phyloP scores from a whole-genome alignment of 2,329 filamentous ascomycete genomes.

The Biscogniauxia mediterranea region DNA sequence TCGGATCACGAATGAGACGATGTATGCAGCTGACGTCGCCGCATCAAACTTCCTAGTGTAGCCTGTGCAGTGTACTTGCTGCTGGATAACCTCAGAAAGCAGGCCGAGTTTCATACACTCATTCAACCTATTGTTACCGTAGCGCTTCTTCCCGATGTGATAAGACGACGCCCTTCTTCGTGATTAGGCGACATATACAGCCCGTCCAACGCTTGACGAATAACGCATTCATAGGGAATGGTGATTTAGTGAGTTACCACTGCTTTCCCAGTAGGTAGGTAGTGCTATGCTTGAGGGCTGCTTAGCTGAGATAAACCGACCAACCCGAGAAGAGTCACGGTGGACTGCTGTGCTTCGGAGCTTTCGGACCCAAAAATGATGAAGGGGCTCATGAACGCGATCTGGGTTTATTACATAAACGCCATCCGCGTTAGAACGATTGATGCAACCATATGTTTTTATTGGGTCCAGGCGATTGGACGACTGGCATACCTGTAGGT shows the following conservation, averaged over 20 bases:
- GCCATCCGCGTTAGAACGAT: background rate
- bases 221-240: background rate
- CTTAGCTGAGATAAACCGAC: background rate
- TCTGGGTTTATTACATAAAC: background rate
- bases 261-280: background rate
- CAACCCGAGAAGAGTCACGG: background rate
- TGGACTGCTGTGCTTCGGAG: background rate
- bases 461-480: background rate
- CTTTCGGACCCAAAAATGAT: background rate
- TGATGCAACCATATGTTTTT: background rate
- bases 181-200: background rate
- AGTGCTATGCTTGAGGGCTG: background rate
- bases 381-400: background rate
- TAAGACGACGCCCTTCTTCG: background rate
- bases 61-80: background rate
- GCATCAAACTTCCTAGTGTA: conserved; percentile 1
- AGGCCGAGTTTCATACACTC: background rate
- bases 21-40: background rate
- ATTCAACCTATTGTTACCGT: background rate
- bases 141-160: background rate
- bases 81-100: background rate
- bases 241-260: background rate
- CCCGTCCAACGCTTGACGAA: background rate
- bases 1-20: background rate
- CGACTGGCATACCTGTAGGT: background rate